Percentiles rank a stretch among this genome's conserved stretches.
Conservation (phyloP, 2,329 filamentous ascomycete genomes). For the Amylocarpus encephaloides region DNA sequence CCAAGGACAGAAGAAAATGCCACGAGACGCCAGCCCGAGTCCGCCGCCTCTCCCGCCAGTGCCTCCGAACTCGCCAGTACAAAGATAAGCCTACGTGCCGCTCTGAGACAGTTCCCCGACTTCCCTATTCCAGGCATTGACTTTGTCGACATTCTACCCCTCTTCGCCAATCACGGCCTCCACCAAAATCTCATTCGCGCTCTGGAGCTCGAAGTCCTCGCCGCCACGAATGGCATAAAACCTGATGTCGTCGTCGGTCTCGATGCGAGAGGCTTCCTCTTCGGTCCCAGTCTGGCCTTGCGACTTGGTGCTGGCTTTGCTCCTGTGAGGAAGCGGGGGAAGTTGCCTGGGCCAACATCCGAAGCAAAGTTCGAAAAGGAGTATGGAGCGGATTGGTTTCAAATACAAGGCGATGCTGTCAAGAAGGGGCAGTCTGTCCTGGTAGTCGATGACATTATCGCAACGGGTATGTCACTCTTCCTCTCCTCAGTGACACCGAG, state of each 20-base stretch:
- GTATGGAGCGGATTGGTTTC: constrained; percentile 91
- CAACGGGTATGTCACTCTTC: constrained; percentile 65
- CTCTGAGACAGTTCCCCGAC: constrained; percentile 81
- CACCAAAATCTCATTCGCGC: constrained; percentile 76
- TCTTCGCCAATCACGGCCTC: constrained; percentile 72
- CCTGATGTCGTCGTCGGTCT: constrained; percentile 91
- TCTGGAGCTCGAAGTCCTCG: constrained; percentile 73
- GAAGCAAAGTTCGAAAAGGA: constrained; percentile 90
- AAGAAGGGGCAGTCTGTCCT: constrained; percentile 83
- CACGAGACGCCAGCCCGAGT: constrained; percentile 29
- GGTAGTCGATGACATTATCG: constrained; percentile 96
- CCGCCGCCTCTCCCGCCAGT: constrained; percentile 30
- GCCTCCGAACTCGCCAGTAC: constrained; percentile 36
- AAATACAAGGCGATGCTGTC: constrained; percentile 86
- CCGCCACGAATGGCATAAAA: constrained; percentile 53
- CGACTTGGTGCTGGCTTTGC: constrained; percentile 80
- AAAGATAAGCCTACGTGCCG: constrained; percentile 63
- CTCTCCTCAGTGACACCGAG: background rate
- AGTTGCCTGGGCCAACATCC: constrained; percentile 83
- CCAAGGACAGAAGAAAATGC: constrained; percentile 22
- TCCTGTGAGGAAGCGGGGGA: constrained; percentile 90
- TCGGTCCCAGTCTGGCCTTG: constrained; percentile 83
- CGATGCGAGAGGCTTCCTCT: constrained; percentile 91
- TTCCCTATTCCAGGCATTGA: constrained; percentile 89
- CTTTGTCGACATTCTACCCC: constrained; percentile 96